phyloP scores from a whole-genome alignment of 495 filamentous ascomycete species.

The Penicillium roqueforti region DNA sequence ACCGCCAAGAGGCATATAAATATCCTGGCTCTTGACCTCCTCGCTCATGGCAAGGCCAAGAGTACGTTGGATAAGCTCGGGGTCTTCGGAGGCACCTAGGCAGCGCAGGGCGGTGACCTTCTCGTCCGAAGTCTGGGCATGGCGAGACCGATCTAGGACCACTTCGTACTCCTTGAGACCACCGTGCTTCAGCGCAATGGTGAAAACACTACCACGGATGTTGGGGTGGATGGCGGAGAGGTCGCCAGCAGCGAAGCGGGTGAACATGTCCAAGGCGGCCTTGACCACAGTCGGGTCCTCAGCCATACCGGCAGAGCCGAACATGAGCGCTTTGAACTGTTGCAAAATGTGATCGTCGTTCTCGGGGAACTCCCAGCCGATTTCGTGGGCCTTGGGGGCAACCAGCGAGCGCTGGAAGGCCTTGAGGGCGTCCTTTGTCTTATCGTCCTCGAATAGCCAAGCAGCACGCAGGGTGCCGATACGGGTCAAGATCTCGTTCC shows the following conservation, averaged over 20 bases:
- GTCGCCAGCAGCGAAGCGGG: slow-evolving; percentile 56
- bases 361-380: slow-evolving; percentile 84
- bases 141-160: slow-evolving; percentile 75
- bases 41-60: slow-evolving; percentile 69
- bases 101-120: slow-evolving; percentile 90
- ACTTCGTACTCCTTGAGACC: slow-evolving; percentile 64
- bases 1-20: slow-evolving; percentile 81
- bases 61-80: slow-evolving; percentile 76
- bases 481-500: slow-evolving; percentile 82
- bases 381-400: slow-evolving; percentile 70
- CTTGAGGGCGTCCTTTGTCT: slow-evolving; percentile 69
- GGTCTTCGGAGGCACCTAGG: slow-evolving; percentile 72
- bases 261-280: slow-evolving; percentile 63
- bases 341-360: slow-evolving; percentile 83
- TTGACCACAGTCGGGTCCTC: slow-evolving; percentile 55
- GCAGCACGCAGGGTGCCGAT: slow-evolving; percentile 71
- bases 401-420: slow-evolving; percentile 74
- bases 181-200: slow-evolving; percentile 57
- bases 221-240: slow-evolving; percentile 61
- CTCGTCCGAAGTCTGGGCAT: slow-evolving; percentile 87
- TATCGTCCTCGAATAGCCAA: slow-evolving; percentile 82
- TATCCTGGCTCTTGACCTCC: slow-evolving; percentile 92
- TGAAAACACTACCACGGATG: slow-evolving; percentile 59
- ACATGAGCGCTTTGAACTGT: slow-evolving; percentile 70
- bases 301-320: slow-evolving; percentile 57